These are phyloP conservation scores for Penicillium angulare DNA, from an alignment of 495 filamentous ascomycete species.

Conservation along the genomic window DNA sequence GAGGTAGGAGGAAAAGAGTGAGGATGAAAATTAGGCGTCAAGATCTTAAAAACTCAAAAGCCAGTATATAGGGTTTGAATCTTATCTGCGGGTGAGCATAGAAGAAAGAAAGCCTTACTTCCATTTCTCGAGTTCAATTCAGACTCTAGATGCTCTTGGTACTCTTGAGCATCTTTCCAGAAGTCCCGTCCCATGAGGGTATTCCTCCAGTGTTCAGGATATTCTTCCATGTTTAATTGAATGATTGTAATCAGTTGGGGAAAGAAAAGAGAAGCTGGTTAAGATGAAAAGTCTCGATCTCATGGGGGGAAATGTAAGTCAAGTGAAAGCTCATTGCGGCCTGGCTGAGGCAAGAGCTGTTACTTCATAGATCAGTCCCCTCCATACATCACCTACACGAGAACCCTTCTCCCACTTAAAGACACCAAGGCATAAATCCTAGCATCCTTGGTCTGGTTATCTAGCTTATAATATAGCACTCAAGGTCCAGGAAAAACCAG, in stretches of 20 bases:
- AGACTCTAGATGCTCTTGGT: conserved; percentile 6
- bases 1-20: background rate
- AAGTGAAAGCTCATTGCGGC: background rate
- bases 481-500: background rate
- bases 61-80: too few species aligned
- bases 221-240: conserved; percentile 21
- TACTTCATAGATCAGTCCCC: background rate
- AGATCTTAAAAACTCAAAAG: background rate
- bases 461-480: background rate
- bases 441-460: too few species aligned
- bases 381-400: background rate
- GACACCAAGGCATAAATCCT: too few species aligned
- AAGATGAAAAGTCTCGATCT: background rate
- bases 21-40: background rate
- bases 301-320: background rate
- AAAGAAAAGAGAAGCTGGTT: background rate
- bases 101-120: background rate
- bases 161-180: conserved; percentile 26
- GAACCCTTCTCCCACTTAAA: background rate
- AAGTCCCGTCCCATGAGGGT: conserved; percentile 31
- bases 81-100: background rate
- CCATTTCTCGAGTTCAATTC: background rate
- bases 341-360: conserved; percentile 1
- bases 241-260: background rate
- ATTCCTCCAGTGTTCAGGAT: conserved; percentile 28